phyloP scores from a whole-genome alignment of 2,329 filamentous ascomycete species.

The Fusarium sp. region DNA sequence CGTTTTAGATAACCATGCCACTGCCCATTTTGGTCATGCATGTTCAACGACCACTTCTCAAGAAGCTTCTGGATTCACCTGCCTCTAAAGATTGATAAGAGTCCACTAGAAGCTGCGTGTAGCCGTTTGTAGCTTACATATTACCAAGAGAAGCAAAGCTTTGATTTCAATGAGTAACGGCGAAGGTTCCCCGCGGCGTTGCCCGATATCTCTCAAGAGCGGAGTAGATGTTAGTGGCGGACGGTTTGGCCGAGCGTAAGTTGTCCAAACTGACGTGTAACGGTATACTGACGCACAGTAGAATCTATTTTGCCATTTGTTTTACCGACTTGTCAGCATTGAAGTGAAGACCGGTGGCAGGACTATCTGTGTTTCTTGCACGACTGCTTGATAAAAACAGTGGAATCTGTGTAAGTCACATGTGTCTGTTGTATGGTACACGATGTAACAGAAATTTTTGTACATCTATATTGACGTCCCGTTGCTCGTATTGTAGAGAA shows the following conservation, averaged over 20 bases:
- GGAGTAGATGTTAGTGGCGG: not conserved
- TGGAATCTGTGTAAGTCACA: not conserved
- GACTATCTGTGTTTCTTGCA: no score
- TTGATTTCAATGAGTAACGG: not conserved
- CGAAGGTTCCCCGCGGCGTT: not conserved
- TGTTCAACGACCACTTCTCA: constrained; percentile 2
- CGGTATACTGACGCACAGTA: not conserved
- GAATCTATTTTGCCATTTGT: not conserved
- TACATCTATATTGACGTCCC: not conserved
- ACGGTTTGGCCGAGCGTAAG: not conserved
- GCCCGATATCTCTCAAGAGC: not conserved
- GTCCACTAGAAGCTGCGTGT: not conserved
- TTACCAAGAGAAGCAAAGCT: not conserved
- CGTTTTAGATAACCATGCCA: constrained; percentile 30
- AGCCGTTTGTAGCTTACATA: not conserved
- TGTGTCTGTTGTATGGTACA: not conserved
- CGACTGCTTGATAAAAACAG: not conserved
- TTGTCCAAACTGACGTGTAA: not conserved
- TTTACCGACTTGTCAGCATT: not conserved
- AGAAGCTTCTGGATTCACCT: constrained; percentile 1
- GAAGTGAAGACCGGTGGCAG: not conserved
- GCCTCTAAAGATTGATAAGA: not conserved
- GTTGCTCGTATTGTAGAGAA: not conserved
- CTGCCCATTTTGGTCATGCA: constrained; percentile 14
- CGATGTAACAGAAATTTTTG: not conserved